Percentiles rank a stretch among this genome's conserved stretches.
Conservation (phyloP, 2,329 filamentous ascomycete genomes). For the Fusarium pseudocircinatum region DNA sequence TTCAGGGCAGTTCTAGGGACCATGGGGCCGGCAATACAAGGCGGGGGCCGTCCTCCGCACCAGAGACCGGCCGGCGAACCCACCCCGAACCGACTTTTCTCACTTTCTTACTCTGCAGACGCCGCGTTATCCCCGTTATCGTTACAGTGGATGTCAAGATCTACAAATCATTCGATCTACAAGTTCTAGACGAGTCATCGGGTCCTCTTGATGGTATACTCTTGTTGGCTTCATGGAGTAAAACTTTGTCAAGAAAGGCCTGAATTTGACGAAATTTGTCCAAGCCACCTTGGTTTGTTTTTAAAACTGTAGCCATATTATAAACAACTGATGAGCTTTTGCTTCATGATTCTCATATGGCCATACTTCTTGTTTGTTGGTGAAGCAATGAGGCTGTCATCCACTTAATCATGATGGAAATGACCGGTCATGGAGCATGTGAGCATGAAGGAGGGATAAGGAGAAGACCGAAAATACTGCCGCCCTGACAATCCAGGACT, state of each 20-base stretch:
- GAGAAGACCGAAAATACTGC: constrained; percentile 4
- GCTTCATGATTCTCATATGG: background rate
- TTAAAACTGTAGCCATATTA: background rate
- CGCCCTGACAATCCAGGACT: constrained; percentile 34
- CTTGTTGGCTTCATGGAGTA: constrained; percentile 14
- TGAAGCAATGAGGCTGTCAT: background rate
- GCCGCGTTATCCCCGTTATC: constrained; percentile 29
- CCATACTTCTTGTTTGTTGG: background rate
- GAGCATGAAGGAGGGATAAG: constrained; percentile 11
- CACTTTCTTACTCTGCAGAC: constrained; percentile 19
- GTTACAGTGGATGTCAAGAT: constrained; percentile 4
- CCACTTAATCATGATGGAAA: background rate
- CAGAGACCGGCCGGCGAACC: constrained; percentile 18
- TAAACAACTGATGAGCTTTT: background rate
- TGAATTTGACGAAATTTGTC: constrained; percentile 16
- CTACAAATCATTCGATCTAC: constrained; percentile 27
- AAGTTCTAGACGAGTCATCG: constrained; percentile 11
- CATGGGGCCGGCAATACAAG: constrained; percentile 24
- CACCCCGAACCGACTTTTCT: constrained; percentile 27
- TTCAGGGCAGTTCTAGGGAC: constrained; percentile 30
- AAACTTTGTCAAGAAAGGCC: constrained; percentile 20
- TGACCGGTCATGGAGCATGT: background rate
- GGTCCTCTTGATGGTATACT: constrained; percentile 4
- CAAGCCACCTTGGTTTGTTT: constrained; percentile 20
- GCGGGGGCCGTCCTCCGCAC: constrained; percentile 10